These are phyloP conservation scores for Babesia bigemina DNA, from an alignment of 169 alveolate species.

Conservation along the genomic window DNA sequence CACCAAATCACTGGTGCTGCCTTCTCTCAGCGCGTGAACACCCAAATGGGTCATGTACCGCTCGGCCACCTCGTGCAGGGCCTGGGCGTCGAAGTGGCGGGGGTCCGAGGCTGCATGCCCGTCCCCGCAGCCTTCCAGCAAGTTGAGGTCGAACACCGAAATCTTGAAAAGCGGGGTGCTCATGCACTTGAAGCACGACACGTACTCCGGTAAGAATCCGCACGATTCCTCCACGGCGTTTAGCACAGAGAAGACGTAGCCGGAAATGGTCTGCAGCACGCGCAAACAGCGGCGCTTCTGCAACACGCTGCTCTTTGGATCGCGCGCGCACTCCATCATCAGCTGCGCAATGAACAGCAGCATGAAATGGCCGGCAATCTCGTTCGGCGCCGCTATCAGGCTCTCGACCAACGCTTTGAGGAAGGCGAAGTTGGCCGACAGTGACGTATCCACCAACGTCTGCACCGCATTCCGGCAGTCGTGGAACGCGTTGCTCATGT, in stretches of 20 bases:
- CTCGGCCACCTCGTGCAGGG: not conserved
- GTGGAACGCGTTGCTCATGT: slow-evolving; percentile 6
- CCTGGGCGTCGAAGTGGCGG: slow-evolving; percentile 3
- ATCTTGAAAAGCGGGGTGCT: not conserved
- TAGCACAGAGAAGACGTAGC: slow-evolving; percentile 5
- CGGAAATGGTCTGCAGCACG: slow-evolving; percentile 8
- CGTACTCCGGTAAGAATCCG: slow-evolving; percentile 23
- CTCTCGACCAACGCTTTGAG: slow-evolving; percentile 18
- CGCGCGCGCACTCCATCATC: slow-evolving; percentile 6
- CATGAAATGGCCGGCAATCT: slow-evolving; percentile 10
- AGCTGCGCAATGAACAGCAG: slow-evolving; percentile 11
- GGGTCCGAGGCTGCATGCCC: not conserved
- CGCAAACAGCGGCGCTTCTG: slow-evolving; percentile 27
- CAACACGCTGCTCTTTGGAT: not conserved
- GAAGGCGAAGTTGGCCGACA: slow-evolving; percentile 8
- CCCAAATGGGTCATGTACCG: slow-evolving; percentile 28
- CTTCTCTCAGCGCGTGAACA: not conserved
- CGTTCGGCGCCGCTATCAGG: not conserved
- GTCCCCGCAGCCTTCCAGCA: slow-evolving; percentile 21
- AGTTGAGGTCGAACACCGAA: slow-evolving; percentile 4
- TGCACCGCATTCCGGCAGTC: slow-evolving; percentile 1
- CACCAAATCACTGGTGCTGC: slow-evolving; percentile 21
- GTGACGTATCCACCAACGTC: not conserved
- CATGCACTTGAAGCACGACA: slow-evolving; percentile 7
- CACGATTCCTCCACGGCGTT: slow-evolving; percentile 11